These are phyloP conservation scores for Globisporangium paroecandrum DNA, from an alignment of 352 stramenopile genomes.

Conservation along the genomic window DNA sequence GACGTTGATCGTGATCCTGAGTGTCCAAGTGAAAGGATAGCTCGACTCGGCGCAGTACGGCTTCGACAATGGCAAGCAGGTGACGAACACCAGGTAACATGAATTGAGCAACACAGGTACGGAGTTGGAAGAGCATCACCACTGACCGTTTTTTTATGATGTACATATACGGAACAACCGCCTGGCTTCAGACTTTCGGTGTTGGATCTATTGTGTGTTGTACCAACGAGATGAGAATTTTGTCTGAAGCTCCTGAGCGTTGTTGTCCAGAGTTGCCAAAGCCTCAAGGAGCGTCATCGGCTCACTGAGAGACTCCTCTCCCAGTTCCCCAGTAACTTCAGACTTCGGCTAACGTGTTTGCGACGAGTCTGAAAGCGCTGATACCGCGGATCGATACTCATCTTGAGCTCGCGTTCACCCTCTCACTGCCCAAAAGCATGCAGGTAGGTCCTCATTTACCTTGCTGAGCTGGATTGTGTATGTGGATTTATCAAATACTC, in stretches of 20 bases:
- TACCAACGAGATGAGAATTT: not conserved
- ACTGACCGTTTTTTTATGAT: not conserved
- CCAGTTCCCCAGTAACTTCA: not conserved
- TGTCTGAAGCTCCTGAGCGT: not conserved
- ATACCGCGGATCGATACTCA: not conserved
- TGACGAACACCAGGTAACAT: not conserved
- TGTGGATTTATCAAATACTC: not conserved
- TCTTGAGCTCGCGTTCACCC: not conserved
- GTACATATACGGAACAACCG: not conserved
- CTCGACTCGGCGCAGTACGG: not conserved
- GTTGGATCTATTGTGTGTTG: not conserved
- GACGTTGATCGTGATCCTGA: not conserved
- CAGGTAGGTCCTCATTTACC: not conserved
- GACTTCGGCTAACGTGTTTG: not conserved
- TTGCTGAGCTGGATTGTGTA: not conserved
- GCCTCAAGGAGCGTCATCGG: no score
- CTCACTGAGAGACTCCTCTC: no score
- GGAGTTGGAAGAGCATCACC: not conserved
- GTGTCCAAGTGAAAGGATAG: not conserved
- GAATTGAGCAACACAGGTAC: not conserved
- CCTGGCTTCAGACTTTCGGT: not conserved
- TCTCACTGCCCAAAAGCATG: not conserved
- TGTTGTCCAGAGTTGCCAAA: no score
- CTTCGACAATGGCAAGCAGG: not conserved
- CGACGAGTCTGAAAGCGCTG: not conserved